phyloP scores from a whole-genome alignment of 768 basidiomycete species.

The Russula ochroleuca region DNA sequence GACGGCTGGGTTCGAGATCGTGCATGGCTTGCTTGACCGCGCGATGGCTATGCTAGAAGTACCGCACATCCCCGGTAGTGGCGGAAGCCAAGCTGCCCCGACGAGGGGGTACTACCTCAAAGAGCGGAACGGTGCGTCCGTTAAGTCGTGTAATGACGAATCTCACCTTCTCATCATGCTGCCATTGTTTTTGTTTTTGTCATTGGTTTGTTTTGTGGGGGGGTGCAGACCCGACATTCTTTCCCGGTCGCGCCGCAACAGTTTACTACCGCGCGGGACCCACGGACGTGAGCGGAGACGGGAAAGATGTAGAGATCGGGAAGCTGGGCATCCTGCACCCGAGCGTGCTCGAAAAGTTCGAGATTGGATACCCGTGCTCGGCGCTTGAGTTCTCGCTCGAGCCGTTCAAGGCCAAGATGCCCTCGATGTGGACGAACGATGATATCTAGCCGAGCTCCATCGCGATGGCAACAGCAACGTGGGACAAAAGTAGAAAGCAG shows the following conservation, averaged over 20 bases:
- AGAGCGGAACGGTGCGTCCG: conserved; percentile 62
- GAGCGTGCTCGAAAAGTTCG: conserved; percentile 85
- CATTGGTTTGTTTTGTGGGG: background rate
- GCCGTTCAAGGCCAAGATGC: conserved; percentile 79
- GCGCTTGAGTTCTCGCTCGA: conserved; percentile 92
- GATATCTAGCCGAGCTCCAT: conserved; percentile 29
- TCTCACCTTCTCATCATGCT: background rate
- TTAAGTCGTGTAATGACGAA: background rate
- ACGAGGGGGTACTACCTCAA: conserved; percentile 86
- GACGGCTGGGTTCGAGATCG: conserved; percentile 93
- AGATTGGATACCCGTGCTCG: conserved; percentile 92
- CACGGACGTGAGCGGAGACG: conserved; percentile 37
- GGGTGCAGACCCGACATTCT: conserved; percentile 81
- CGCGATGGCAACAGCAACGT: background rate
- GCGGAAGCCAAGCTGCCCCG: conserved; percentile 53
- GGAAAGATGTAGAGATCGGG: conserved; percentile 71
- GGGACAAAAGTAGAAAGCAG: background rate
- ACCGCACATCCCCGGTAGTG: conserved; percentile 60
- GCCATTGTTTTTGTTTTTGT: background rate
- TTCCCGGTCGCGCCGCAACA: conserved; percentile 90
- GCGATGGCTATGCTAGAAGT: conserved; percentile 96
- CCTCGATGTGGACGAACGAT: conserved; percentile 53
- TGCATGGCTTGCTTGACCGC: conserved; percentile 91
- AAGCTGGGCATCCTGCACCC: conserved; percentile 94
- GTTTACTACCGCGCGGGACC: conserved; percentile 73